Evolutionary conservation across 78 protist genomes (phyloP), one percentile per base, ranked within the genome.

Genomic region (Neovahlkampfia damariscottae): DNA sequence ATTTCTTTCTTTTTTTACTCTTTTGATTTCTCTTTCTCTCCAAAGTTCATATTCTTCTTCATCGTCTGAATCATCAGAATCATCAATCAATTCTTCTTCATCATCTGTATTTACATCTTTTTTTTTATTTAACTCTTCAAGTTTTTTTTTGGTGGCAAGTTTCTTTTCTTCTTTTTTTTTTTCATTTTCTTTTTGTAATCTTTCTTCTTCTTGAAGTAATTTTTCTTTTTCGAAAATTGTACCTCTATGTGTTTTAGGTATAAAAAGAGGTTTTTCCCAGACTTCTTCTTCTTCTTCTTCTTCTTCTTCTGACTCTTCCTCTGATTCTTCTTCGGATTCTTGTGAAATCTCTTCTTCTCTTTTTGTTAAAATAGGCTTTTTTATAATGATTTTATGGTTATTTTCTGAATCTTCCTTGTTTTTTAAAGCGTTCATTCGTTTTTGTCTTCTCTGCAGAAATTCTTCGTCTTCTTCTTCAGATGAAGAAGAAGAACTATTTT

Each of bases 1-100:
- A 8, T 70, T 62, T n/a, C 79, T 50, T 70, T 75, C 79, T 19
- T 8, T 6, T 62, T 2, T 29, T 34, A 75, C 79, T 30, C 79
- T 34, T 36, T 27, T 31, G 27, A 68, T 34, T 62, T 75, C 79
- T 32, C 79, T 50, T 40, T 38, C 59, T 66, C 50, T 50, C 77
- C 77, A 72, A n/a, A 19, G 50, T 27, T 72, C 74, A 38, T 6
- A 58, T 40, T 72, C 77, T 27, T 10, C 77, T 28, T 38, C 30
- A 27, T 72, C 77, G 28, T 72, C 72, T 40, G 0, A 41, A 3
- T 72, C 77, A 40, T 72, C 77, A n/a, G 5, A 28, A 2, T 72
- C 77, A 29, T 72, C 77, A 3, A 66, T 41, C 41, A 72, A 0
- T 8, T 0, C 77, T 19, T 50, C 62, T 19, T n/a, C 19, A 19